Conservation (phyloP, 2,329 filamentous ascomycete genomes). For the Aspergillus ibericus region DNA sequence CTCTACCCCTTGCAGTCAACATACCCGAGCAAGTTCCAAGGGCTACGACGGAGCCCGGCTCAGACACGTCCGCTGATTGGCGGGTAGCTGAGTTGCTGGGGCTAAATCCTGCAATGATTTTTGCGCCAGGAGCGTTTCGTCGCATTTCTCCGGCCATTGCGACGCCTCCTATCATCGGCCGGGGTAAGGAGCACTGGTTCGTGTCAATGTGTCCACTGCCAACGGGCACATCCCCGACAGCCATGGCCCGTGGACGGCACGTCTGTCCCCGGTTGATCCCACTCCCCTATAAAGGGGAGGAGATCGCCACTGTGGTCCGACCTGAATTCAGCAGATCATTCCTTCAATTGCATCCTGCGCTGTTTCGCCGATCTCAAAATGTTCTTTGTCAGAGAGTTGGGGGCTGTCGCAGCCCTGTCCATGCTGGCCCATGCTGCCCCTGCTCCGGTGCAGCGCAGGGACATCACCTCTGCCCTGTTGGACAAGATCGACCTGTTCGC, state of each 20-base stretch:
- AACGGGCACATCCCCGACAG: not conserved
- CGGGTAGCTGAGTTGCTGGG: not conserved
- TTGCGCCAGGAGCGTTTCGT: not conserved
- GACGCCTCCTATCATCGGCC: not conserved
- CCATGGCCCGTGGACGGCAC: not conserved
- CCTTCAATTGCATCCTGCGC: not conserved
- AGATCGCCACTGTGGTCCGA: not conserved
- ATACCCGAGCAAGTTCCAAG: not conserved
- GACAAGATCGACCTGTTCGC: conserved; percentile 41
- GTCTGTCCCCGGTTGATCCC: not conserved
- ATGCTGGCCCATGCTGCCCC: conserved; percentile 5
- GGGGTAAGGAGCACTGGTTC: not conserved
- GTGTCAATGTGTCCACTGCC: not conserved
- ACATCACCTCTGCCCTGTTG: conserved; percentile 2
- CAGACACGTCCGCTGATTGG: not conserved
- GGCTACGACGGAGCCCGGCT: not conserved
- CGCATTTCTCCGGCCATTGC: not conserved
- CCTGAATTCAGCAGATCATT: not conserved
- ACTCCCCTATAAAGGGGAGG: not conserved
- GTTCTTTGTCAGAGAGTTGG: not conserved
- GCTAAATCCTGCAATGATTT: not conserved
- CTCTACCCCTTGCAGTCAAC: not conserved
- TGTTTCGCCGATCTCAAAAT: not conserved
- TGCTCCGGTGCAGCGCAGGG: conserved; percentile 4
- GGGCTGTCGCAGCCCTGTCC: not conserved